Evolutionary conservation across 1,139 yeast genomes (phyloP), one percentile per base, ranked within the genome.

Genomic region (Blastobotrys malaysiensis): DNA sequence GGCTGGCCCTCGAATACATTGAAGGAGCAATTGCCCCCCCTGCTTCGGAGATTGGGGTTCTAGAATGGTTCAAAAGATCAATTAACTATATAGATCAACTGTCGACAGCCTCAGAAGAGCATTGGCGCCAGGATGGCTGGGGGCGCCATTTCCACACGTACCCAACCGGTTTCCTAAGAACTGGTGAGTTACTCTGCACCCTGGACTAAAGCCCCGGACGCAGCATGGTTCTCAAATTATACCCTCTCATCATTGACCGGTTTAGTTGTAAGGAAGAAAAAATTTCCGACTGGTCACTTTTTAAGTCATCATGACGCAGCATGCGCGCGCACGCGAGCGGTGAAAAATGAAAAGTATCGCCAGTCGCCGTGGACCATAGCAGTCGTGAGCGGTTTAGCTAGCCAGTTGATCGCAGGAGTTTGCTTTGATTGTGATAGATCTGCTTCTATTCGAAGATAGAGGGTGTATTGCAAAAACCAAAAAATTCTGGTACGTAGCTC

Each of bases 241-340:
- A 55, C 58, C 56, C 56, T 36, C 43, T 55, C 58, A 31, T 55
- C 56, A 55, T 22, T 18, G 55, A 48, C 54, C 53, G 58, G 45
- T 55, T 55, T 53, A 55, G 58, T 55, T 55, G 58, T 54, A 48
- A 51, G 22, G 57, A 49, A 44, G 20, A 43, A 27, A 45, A 48
- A 45, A 48, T 5, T 18, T 24, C 14, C 1, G 45, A 26, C 31
- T 11, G 31, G 13, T 6, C 13, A 31, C 6, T 31, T 31, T 13
- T 13, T 31, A 31, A n/a, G 16, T 31, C 39, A 31, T 4, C 43
- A 31, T 27, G 44, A 46, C 22, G 39, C 14, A 46, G 27, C 19
- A 9, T 46, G 22, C 49, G 46, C 18, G 46, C 24, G 24, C 22
- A 20, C 24, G 22, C 18, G 27, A 45, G 46, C 22, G 20, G 26